These are phyloP conservation scores for Phoma sp. DNA, from an alignment of 2,329 filamentous ascomycete genomes.

Conservation along the genomic window DNA sequence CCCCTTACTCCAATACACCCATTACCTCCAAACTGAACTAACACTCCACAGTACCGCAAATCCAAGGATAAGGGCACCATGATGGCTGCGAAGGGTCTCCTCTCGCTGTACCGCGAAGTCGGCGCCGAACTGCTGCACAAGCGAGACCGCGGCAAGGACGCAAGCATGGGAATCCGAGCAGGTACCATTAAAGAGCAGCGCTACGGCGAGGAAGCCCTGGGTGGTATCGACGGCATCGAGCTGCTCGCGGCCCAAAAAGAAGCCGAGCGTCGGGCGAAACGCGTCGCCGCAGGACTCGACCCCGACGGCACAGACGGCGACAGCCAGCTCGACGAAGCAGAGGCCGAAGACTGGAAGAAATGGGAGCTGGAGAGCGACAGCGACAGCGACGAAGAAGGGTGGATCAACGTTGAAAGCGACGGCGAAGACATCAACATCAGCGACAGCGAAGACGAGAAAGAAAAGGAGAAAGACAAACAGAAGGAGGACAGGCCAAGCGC, in stretches of 20 bases:
- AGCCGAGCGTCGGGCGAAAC: constrained; percentile 78
- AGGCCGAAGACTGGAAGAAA: constrained; percentile 60
- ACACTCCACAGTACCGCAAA: constrained; percentile 70
- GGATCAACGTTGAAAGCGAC: constrained; percentile 89
- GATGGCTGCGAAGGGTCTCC: constrained; percentile 93
- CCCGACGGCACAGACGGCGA: constrained; percentile 66
- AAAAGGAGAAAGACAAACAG: constrained; percentile 51
- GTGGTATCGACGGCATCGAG: constrained; percentile 92
- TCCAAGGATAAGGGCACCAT: constrained; percentile 99
- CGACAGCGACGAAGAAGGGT: constrained; percentile 76
- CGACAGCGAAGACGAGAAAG: constrained; percentile 71
- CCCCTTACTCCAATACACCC: neutral
- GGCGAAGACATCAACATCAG: constrained; percentile 75
- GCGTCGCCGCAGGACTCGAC: constrained; percentile 70
- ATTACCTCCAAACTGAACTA: neutral
- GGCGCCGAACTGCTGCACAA: constrained; percentile 87
- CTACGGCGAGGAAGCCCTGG: constrained; percentile 81
- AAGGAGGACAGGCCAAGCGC: constrained; percentile 5
- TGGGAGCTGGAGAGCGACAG: constrained; percentile 66
- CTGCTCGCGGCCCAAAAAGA: constrained; percentile 92
- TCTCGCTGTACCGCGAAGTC: constrained; percentile 90
- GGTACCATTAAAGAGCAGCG: constrained; percentile 77
- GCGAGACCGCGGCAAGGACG: constrained; percentile 89
- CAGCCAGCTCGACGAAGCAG: constrained; percentile 64
- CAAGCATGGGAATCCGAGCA: constrained; percentile 77